Base-by-base conservation (phyloP, 176 grass and related monocot species). In the Calamus simplicifolius region DNA sequence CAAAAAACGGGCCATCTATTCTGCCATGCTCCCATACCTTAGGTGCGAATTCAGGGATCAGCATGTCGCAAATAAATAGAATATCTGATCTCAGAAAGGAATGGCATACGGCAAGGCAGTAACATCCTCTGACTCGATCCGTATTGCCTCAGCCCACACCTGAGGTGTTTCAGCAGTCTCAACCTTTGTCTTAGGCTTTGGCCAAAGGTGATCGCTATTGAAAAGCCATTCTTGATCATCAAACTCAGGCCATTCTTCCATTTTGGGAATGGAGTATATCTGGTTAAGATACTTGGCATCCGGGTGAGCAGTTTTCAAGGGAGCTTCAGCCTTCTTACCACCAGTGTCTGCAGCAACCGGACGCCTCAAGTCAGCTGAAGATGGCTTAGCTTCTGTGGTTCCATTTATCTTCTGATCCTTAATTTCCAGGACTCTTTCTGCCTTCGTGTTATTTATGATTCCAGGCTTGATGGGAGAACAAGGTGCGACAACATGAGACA, bases 211-310 rank as follows among this genome's bases (percentile, higher is more conserved):
- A 62, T 48, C 51, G 19, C 28, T 26, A 2, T 29, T 19, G 19
- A 81, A 78, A 43, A 84, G 49, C 85, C 85, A 89, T n/a, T 48
- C 55, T 56, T 77, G 73, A 64, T 81, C 77, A 53, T 80, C 61
- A 25, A 4, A 63, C 48, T 64, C 66, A 17, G 70, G 31, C 8
- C 18, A 60, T 23, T 78, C 66, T 0, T 68, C 57, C 14, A 58
- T 31, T 52, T 78, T 50, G 43, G 81, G 80, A 59, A 81, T 19
- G 55, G 59, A 67, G 77, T 80, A 62, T 63, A 80, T 25, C 55
- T 77, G 48, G 56, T 23, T 67, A 48, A 89, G 73, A 89, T 75
- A 75, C 52, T 68, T 74, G 61, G 61, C 65, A 68, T 84, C 85
- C 58, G 52, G 70, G 58, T 78, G 78, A 72, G 73, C 52, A 38